A percentile compares a stretch with the other conserved stretches of the same genome.
These are phyloP conservation scores for Durusdinium trenchii DNA, from an alignment of 73 alveolate species.

Conservation along the genomic window DNA sequence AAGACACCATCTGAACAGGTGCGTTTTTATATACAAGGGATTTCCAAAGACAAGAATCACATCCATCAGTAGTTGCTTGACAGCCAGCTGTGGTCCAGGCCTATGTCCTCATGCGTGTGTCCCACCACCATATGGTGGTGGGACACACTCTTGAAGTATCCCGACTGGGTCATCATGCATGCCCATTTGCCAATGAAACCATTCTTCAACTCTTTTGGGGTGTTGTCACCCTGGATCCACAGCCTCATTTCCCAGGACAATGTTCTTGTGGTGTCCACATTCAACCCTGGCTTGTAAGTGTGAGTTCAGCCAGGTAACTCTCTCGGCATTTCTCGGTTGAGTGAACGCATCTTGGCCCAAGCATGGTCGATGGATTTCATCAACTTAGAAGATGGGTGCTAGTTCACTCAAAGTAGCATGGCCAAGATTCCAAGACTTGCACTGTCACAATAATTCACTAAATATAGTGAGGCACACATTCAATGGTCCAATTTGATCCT, in stretches of 20 bases:
- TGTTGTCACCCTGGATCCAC: conserved; percentile 44
- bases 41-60: no score
- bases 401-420: neutral
- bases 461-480: neutral
- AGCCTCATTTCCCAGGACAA: neutral
- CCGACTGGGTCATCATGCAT: neutral
- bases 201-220: neutral
- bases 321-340: neutral
- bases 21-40: neutral
- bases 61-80: no score
- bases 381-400: neutral
- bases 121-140: no score
- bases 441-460: neutral
- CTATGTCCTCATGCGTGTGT: conserved; percentile 50
- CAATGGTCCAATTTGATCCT: conserved; percentile 15
- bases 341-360: neutral
- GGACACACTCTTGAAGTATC: neutral
- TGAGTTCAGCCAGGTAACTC: neutral
- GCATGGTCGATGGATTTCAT: conserved; percentile 6
- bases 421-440: neutral
- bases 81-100: neutral
- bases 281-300: neutral
- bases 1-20: conserved; percentile 42
- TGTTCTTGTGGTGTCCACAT: neutral
- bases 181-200: neutral